Conservation (phyloP, 31 red algal species). For the Endocladia muricata region DNA sequence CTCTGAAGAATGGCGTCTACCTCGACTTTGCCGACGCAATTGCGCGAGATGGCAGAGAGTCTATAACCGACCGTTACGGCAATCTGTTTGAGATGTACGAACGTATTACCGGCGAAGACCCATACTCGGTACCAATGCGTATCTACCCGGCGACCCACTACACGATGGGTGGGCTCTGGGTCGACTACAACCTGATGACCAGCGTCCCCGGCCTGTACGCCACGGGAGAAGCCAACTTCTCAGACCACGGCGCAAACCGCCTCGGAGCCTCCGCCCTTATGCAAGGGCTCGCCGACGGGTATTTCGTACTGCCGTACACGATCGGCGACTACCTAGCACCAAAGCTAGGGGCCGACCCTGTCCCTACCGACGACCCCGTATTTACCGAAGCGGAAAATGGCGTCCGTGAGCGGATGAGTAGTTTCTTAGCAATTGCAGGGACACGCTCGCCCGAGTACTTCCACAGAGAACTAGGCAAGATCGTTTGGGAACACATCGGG, state of each 20-base stretch:
- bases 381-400: not conserved
- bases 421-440: not conserved
- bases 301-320: slow-evolving; percentile 4
- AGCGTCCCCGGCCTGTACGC: slow-evolving; percentile 1
- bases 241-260: slow-evolving; percentile 20
- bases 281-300: slow-evolving; percentile 3
- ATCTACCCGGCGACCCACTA: slow-evolving; percentile 25
- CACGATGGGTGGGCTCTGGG: slow-evolving; percentile 30
- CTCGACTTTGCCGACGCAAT: slow-evolving; percentile 10
- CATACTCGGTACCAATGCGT: slow-evolving; percentile 7
- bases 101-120: slow-evolving; percentile 16
- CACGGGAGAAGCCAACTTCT: slow-evolving; percentile 6
- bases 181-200: slow-evolving; percentile 22
- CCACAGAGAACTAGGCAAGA: not conserved
- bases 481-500: not conserved
- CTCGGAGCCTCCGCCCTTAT: slow-evolving; percentile 28
- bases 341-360: not conserved
- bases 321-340: not conserved
- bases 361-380: not conserved
- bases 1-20: not conserved
- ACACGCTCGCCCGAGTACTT: not conserved
- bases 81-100: slow-evolving; percentile 19
- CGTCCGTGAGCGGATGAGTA: not conserved
- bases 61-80: not conserved
- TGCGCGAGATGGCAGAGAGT: not conserved